These are phyloP conservation scores for Papiliotrema nemorosa DNA, from an alignment of 1,284 basidiomycete genomes.

Conservation along the genomic window DNA sequence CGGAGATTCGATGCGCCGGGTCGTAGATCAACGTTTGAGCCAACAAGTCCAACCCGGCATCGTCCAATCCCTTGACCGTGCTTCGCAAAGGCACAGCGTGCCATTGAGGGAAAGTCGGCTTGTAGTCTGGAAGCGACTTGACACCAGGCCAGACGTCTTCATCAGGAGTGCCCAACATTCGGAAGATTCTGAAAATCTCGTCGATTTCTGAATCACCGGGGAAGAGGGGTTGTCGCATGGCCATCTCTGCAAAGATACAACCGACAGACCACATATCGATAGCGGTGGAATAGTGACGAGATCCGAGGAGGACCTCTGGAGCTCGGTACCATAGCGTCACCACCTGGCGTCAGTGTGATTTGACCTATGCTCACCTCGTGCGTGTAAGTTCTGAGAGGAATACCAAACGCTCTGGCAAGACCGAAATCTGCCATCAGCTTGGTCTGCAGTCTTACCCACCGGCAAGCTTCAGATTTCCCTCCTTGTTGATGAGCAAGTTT, in stretches of 20 bases:
- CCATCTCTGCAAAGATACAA: constrained; percentile 97
- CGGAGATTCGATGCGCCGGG: constrained; percentile 85
- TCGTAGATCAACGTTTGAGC: constrained; percentile 85
- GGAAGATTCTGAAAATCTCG: constrained; percentile 99
- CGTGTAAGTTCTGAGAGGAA: constrained; percentile 93
- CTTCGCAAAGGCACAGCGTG: constrained; percentile 58
- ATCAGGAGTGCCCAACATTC: constrained; percentile 89
- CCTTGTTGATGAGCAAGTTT: constrained; percentile 94
- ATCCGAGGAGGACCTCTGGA: constrained; percentile 94
- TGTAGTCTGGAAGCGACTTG: constrained; percentile 87
- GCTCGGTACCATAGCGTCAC: constrained; percentile 99
- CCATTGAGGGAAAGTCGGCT: constrained; percentile 96
- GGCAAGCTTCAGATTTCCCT: constrained; percentile 93
- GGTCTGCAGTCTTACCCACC: constrained; percentile 15
- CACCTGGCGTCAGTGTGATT: constrained; percentile 56
- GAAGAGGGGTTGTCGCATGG: constrained; percentile 75
- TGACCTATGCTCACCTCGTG: constrained; percentile 65
- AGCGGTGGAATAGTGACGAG: constrained; percentile 94
- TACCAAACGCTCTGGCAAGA: constrained; percentile 89
- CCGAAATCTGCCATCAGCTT: constrained; percentile 68
- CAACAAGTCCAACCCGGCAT: constrained; percentile 71
- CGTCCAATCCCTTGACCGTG: constrained; percentile 67
- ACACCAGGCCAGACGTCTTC: constrained; percentile 93
- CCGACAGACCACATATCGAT: constrained; percentile 99
- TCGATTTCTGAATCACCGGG: constrained; percentile 99